Base-by-base conservation (phyloP, 192 early-diverging fungal genomes). In the Entomortierella beljakovae region DNA sequence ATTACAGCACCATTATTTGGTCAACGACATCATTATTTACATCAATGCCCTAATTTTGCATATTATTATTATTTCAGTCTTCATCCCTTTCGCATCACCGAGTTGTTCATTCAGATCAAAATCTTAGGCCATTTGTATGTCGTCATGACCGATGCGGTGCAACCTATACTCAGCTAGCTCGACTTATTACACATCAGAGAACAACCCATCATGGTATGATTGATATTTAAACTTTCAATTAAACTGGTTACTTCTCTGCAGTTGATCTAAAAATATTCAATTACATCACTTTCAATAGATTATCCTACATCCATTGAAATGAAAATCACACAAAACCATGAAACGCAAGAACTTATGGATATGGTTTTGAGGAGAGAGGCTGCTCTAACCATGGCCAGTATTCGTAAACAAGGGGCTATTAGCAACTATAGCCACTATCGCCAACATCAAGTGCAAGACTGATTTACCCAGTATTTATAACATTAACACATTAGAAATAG, bases 71-170 rank as follows among this genome's bases (percentile, higher is more conserved):
- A 7, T 31, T 61, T 16, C 40, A 77, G 73, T 77, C 73, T 0
- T 77, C 73, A 2, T 77, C 73, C 43, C 32, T 77, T 34, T 77
- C 74, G 10, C 66, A 77, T 49, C 74, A 77, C 32, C 57, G 74
- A 0, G 74, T 77, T 28, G 66, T 77, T 20, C 74, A 77, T 37
- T 58, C 74, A 7, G 74, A 77, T 37, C 74, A 69, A 13, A 66
- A 66, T 28, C 66, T 77, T 0, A 37, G 74, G 23, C 66, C 74
- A 2, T 77, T 58, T 42, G 65, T 77, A 6, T 77, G 74, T 52
- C 74, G 74, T 43, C 66, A 77, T 69, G 35, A 77, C 13, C 53
- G 61, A 31, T 77, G 66, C 52, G 66, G 66, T 13, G 74, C 66
- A 10, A 77, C 74, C 8, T 77, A 77, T 37, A 77, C 74, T 20